phyloP scores from a whole-genome alignment of 768 basidiomycete genomes.

The Amanita muscaria region DNA sequence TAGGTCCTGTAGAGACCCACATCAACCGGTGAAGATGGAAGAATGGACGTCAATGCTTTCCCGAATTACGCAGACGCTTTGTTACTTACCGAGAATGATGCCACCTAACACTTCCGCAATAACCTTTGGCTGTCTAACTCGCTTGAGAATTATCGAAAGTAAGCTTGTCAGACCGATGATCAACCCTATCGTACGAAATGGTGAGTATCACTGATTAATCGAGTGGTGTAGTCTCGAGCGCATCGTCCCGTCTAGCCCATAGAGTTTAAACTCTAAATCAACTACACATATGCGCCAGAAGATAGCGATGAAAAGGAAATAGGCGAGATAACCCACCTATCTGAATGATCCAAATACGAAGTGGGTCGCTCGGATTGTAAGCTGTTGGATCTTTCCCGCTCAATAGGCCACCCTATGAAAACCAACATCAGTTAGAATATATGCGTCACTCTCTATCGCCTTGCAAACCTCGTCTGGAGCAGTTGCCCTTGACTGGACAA shows the following conservation, averaged over 20 bases:
- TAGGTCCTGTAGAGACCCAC: conserved; percentile 29
- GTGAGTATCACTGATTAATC: background rate
- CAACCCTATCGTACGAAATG: conserved; percentile 40
- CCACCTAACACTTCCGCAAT: conserved; percentile 83
- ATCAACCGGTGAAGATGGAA: background rate
- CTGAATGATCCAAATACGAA: conserved; percentile 74
- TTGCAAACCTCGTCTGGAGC: conserved; percentile 5
- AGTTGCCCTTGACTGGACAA: background rate
- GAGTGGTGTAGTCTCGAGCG: background rate
- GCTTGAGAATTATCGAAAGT: conserved; percentile 63
- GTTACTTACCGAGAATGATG: conserved; percentile 61
- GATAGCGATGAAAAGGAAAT: background rate
- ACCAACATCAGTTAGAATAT: background rate
- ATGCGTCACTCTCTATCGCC: too few relatives aligned
- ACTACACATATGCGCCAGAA: background rate
- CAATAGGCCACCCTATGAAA: conserved; percentile 59
- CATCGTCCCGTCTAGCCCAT: background rate
- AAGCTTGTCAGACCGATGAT: conserved; percentile 77
- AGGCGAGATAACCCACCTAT: conserved; percentile 39
- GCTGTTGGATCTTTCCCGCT: conserved; percentile 65
- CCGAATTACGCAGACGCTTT: too few relatives aligned
- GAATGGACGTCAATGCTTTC: background rate
- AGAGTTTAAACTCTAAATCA: background rate
- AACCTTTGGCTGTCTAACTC: conserved; percentile 76
- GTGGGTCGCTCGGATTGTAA: conserved; percentile 58